Evolutionary conservation across 2,329 filamentous ascomycete species (phyloP).

Genomic region (Arthrobotrys iridis): DNA sequence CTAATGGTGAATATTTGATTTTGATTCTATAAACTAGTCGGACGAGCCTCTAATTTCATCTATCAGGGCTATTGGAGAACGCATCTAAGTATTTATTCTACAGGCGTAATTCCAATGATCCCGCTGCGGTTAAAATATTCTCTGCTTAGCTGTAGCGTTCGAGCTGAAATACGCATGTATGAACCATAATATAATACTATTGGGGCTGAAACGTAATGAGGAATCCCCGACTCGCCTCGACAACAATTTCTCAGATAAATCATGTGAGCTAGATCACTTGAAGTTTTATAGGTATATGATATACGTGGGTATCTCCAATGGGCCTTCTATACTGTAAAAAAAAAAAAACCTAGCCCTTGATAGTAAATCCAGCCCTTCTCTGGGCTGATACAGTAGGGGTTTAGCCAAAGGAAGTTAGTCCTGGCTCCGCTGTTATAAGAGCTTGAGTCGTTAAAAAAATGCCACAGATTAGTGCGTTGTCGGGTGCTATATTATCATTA

Average conservation of each 20-base stretch:
- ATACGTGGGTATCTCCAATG: neutral
- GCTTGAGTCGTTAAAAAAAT: neutral
- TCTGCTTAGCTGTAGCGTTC: too few species aligned
- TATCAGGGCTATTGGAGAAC: too few species aligned
- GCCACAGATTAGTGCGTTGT: constrained; percentile 1
- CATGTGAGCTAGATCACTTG: neutral
- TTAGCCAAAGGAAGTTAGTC: neutral
- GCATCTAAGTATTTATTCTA: too few species aligned
- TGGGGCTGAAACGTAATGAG: too few species aligned
- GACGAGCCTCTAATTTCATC: constrained; percentile 86
- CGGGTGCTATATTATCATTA: neutral
- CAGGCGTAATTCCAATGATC: too few species aligned
- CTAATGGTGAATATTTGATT: neutral
- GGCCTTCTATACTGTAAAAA: too few species aligned
- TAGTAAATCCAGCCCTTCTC: neutral
- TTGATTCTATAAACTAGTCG: too few species aligned
- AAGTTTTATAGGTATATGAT: neutral
- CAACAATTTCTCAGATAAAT: too few species aligned
- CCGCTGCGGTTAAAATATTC: too few species aligned
- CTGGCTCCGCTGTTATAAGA: neutral
- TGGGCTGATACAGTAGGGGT: neutral
- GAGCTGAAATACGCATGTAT: too few species aligned
- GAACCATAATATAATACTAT: too few species aligned
- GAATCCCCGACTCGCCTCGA: too few species aligned
- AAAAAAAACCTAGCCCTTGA: neutral